phyloP scores from a whole-genome alignment of 768 basidiomycete genomes.

The Boletus vinaceobasis region DNA sequence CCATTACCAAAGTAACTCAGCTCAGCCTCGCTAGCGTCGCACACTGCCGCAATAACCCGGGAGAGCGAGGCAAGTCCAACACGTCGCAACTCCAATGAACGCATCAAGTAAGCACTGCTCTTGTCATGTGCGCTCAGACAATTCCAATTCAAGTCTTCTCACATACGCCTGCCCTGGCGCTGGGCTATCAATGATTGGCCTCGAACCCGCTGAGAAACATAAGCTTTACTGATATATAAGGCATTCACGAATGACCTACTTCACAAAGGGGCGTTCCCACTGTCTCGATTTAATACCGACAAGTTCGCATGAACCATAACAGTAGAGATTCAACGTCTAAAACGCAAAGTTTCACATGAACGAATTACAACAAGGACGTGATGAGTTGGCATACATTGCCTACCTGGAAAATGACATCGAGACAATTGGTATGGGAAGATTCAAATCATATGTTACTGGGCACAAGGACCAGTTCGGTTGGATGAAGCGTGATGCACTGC shows the following conservation, averaged over 20 bases:
- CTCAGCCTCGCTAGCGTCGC: background rate
- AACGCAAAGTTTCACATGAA: background rate
- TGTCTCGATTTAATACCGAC: background rate
- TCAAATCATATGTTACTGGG: background rate
- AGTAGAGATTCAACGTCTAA: background rate
- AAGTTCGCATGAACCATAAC: background rate
- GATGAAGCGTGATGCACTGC: constrained; percentile 1
- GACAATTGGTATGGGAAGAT: constrained; percentile 8
- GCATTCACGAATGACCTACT: constrained; percentile 4
- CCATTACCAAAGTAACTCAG: constrained; percentile 7
- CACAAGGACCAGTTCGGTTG: background rate
- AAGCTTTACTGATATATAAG: background rate
- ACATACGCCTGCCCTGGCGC: background rate
- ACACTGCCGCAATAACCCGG: constrained; percentile 24
- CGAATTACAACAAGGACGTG: background rate
- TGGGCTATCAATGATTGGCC: constrained; percentile 3
- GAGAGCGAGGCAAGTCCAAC: constrained; percentile 1
- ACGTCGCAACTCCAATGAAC: too few species aligned
- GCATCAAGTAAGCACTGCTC: constrained; percentile 13
- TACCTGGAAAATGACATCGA: constrained; percentile 3
- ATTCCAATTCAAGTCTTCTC: constrained; percentile 3
- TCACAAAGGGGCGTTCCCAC: background rate
- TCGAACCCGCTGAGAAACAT: constrained; percentile 3
- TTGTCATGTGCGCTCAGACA: constrained; percentile 3
- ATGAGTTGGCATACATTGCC: background rate